Evolutionary conservation across 2,329 filamentous ascomycete species (phyloP), one percentile per base, ranked within the genome.

Genomic region (Colletotrichum chlorophyti): DNA sequence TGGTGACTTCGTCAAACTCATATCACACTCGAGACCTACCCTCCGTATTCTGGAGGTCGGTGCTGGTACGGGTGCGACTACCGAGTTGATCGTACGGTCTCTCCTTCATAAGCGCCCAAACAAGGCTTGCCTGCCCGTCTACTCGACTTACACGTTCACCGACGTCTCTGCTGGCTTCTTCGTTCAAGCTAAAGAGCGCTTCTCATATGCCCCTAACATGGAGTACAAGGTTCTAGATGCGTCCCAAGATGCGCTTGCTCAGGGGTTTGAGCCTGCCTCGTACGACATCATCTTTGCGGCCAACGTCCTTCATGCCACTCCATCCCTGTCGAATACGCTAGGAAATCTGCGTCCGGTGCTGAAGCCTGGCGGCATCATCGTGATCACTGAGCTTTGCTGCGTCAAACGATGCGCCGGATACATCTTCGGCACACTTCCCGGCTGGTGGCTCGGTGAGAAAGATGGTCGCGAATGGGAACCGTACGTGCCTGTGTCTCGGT

Each of bases 391-490:
- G 34, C 23, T 60, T 9, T 47, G 29, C 32, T 29, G 24, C 5
- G 58, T 58, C 8, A 34, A 59, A 14, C 65, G 65, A 6, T 68
- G 63, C 37, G 55, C 65, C n/a, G 70, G 68, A 41, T 69, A 63
- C 53, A 65, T 71, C 14, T 64, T 70, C 10, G 71, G 72, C 2
- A 53, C 63, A 0, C 55, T 71, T 4, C 54, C 66, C 0, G 69
- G 66, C 3, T 76, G 74, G 74, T 76, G 73, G 74, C 61, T 70
- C 1, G 72, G 73, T 6, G 57, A 48, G 2, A 61, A 65, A 0
- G 70, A 73, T 21, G 64, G 53, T 6, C 65, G 71, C 5, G 12
- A 34, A 2, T 51, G 64, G 10, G 64, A 65, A 29, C 70, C 72
- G 6, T 68, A 63, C 21, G 50, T 72, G 6, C n/a, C 24, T 6